phyloP scores from a whole-genome alignment of 352 stramenopile genomes.

The Elongisporangium anandrum region DNA sequence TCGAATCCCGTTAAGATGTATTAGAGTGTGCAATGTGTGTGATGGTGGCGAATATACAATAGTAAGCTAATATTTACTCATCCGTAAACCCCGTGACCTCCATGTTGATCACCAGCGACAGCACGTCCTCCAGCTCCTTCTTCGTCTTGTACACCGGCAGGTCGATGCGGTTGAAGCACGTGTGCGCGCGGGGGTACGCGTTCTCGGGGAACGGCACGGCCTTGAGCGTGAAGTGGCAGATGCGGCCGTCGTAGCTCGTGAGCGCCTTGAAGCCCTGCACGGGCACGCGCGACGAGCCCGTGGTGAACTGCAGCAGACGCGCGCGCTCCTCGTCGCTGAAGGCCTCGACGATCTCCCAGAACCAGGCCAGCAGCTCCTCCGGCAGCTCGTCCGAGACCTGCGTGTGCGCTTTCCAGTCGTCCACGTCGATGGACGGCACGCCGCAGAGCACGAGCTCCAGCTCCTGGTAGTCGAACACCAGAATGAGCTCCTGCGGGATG shows the following conservation, averaged over 20 bases:
- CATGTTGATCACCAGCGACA: conserved; percentile 94
- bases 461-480: conserved; percentile 84
- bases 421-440: conserved; percentile 75
- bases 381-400: conserved; percentile 86
- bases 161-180: conserved; percentile 98
- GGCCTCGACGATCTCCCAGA: conserved; percentile 53
- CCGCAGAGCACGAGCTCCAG: conserved; percentile 79
- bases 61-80: conserved; percentile 29
- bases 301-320: conserved; percentile 52
- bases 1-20: neutral
- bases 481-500: conserved; percentile 86
- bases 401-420: conserved; percentile 81
- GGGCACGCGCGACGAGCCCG: conserved; percentile 46
- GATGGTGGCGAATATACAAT: conserved; percentile 10
- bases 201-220: conserved; percentile 52
- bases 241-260: conserved; percentile 54
- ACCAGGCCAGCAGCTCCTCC: conserved; percentile 70
- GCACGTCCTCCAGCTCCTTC: conserved; percentile 89
- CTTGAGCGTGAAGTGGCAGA: conserved; percentile 62
- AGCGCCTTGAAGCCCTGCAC: conserved; percentile 65
- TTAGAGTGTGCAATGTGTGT: neutral
- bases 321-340: conserved; percentile 56
- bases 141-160: conserved; percentile 93
- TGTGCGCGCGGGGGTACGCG: conserved; percentile 69
- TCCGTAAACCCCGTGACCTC: conserved; percentile 90